Evolutionary conservation across 768 basidiomycete genomes (phyloP).

Genomic region (Mycena vitilis): DNA sequence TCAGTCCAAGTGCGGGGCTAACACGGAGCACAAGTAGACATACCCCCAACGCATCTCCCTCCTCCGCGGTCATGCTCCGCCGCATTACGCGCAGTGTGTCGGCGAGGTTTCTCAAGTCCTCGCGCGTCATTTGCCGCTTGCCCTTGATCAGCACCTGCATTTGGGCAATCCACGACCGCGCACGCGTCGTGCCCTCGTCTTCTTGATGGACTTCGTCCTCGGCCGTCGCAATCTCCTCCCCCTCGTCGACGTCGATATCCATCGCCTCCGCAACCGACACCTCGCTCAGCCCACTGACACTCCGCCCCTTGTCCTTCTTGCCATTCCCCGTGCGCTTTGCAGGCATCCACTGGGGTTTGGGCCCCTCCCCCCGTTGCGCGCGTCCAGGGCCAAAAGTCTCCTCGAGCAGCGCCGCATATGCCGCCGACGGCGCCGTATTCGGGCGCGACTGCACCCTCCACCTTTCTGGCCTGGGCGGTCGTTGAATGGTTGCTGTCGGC

Average conservation of each 20-base stretch:
- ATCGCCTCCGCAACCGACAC: not conserved
- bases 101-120: constrained; percentile 14
- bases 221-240: no score
- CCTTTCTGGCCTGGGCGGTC: not conserved
- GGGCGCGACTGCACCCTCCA: not conserved
- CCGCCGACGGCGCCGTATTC: constrained; percentile 26
- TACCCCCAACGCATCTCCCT: constrained; percentile 15
- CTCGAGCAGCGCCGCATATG: constrained; percentile 16
- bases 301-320: not conserved
- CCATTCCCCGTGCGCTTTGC: not conserved
- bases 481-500: no score
- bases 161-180: constrained; percentile 25
- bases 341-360: constrained; percentile 4
- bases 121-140: constrained; percentile 14
- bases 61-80: constrained; percentile 5
- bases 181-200: not conserved
- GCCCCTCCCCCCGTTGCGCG: constrained; percentile 29
- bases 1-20: not conserved
- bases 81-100: constrained; percentile 5
- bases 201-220: not conserved
- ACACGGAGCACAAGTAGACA: not conserved
- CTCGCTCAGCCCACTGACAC: not conserved
- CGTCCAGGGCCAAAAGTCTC: constrained; percentile 32
- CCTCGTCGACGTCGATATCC: not conserved
- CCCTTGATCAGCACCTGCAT: constrained; percentile 27